phyloP scores from a whole-genome alignment of 2,329 filamentous ascomycete genomes.

The Pezicula rhizophila region DNA sequence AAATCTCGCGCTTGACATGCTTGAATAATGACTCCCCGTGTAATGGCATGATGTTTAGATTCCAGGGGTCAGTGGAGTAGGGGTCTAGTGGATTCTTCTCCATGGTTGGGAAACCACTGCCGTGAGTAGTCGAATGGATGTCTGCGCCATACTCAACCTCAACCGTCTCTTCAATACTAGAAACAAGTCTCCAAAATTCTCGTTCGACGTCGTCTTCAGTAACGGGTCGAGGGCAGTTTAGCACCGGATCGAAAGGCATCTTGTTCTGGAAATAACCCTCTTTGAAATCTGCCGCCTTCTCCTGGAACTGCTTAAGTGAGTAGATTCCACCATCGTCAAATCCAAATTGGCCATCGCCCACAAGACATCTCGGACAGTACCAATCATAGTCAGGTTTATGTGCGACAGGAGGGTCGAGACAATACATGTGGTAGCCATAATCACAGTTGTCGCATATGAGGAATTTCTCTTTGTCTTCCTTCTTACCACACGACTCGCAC shows the following conservation, averaged over 20 bases:
- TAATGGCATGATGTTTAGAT: constrained; percentile 86
- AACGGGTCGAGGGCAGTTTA: constrained; percentile 74
- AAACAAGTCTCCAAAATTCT: constrained; percentile 94
- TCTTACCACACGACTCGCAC: constrained; percentile 81
- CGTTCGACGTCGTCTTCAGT: constrained; percentile 93
- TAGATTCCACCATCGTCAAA: constrained; percentile 97
- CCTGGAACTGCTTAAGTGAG: constrained; percentile 91
- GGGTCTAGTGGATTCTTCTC: constrained; percentile 83
- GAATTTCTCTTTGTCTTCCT: constrained; percentile 64
- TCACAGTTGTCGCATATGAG: constrained; percentile 90
- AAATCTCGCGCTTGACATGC: constrained; percentile 97
- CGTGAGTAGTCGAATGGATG: constrained; percentile 96
- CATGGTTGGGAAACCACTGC: constrained; percentile 91
- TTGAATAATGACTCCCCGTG: constrained; percentile 89
- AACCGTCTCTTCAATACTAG: constrained; percentile 88
- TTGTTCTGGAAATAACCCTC: constrained; percentile 87
- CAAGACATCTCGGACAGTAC: constrained; percentile 92
- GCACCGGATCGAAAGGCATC: constrained; percentile 78
- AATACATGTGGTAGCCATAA: constrained; percentile 77
- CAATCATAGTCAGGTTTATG: constrained; percentile 78
- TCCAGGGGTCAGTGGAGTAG: constrained; percentile 90
- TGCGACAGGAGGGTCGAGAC: constrained; percentile 80
- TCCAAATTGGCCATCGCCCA: constrained; percentile 93
- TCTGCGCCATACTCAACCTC: constrained; percentile 98
- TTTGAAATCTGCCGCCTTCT: constrained; percentile 93